A percentile compares a stretch with the other conserved stretches of the same genome.
These are phyloP conservation scores for Linnemannia zychae DNA, from an alignment of 192 early-diverging fungal species.

Conservation along the genomic window DNA sequence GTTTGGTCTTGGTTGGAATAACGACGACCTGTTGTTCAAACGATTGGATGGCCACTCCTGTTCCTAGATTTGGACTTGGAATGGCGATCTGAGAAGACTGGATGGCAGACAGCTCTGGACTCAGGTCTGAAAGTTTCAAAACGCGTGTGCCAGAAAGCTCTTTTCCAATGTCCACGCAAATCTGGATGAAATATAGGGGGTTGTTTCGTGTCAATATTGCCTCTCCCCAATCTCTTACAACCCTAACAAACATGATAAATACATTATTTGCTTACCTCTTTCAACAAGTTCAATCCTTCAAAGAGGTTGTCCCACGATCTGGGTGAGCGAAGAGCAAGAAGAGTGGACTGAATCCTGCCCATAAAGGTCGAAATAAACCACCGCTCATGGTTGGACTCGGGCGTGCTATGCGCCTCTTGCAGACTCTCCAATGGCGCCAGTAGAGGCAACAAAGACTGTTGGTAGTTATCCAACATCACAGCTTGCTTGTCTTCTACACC, in stretches of 20 bases:
- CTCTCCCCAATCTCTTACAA: neutral
- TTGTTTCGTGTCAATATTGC: neutral
- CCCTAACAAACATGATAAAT: neutral
- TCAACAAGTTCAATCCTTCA: constrained; percentile 70
- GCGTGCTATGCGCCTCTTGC: constrained; percentile 46
- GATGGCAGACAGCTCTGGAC: constrained; percentile 68
- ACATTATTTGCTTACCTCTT: constrained; percentile 62
- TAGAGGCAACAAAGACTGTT: constrained; percentile 70
- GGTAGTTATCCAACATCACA: constrained; percentile 66
- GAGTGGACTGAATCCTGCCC: constrained; percentile 66
- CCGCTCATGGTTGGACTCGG: constrained; percentile 69
- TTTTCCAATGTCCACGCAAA: constrained; percentile 68
- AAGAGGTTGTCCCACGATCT: constrained; percentile 57
- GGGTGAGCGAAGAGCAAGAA: constrained; percentile 61
- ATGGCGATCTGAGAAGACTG: constrained; percentile 65
- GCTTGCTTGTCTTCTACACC: constrained; percentile 56
- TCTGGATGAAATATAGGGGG: constrained; percentile 50
- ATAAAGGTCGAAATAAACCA: constrained; percentile 74
- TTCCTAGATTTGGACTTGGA: constrained; percentile 65
- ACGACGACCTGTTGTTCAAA: constrained; percentile 68
- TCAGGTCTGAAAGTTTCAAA: constrained; percentile 67
- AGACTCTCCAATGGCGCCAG: constrained; percentile 68
- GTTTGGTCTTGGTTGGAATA: constrained; percentile 92
- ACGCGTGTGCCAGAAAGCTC: constrained; percentile 69
- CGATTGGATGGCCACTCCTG: constrained; percentile 59